Percentiles rank a stretch among this genome's conserved stretches.
These are phyloP conservation scores for Carex scoparia DNA, from an alignment of 176 grass and related monocot genomes.

Conservation along the genomic window DNA sequence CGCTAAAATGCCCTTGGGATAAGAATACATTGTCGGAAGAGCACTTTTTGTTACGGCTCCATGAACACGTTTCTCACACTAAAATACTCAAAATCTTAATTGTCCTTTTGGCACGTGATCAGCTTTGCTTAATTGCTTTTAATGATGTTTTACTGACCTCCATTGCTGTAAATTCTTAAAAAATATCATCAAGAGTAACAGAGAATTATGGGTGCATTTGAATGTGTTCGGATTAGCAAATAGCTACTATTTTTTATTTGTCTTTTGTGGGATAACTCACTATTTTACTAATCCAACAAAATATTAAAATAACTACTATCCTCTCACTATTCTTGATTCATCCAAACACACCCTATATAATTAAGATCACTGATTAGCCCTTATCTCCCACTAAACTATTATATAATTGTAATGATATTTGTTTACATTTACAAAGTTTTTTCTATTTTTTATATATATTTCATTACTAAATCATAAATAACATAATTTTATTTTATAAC, in stretches of 20 bases:
- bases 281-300: no score
- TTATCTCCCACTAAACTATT: no score
- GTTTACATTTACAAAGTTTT: not conserved
- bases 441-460: not conserved
- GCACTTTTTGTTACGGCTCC: conserved; percentile 6
- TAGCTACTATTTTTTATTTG: no score
- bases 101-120: conserved; percentile 22
- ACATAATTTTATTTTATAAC: not conserved
- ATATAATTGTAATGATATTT: no score
- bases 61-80: conserved; percentile 24
- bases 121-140: not conserved
- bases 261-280: no score
- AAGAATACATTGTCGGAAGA: not conserved
- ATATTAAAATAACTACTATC: no score
- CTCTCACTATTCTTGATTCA: no score
- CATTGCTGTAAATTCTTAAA: not conserved
- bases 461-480: not conserved
- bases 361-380: no score
- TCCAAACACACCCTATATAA: no score
- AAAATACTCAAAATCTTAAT: conserved; percentile 1
- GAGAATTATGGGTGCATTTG: no score
- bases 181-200: not conserved
- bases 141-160: not conserved
- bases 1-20: not conserved
- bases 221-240: no score